Conservation (phyloP, 306 rosid species). For the Cucurbita maxima region DNA sequence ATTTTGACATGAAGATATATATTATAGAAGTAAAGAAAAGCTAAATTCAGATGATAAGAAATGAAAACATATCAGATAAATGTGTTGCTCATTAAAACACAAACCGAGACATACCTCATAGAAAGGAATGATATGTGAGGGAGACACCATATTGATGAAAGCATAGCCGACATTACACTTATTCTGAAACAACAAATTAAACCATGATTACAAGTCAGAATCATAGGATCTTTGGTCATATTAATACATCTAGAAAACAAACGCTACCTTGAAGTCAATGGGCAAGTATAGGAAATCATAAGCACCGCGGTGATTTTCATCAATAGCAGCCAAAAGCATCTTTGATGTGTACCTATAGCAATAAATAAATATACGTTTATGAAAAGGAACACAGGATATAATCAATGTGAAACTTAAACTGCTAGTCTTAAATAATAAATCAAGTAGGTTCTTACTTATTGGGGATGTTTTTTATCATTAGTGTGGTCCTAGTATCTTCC, state of each 20-base stretch:
- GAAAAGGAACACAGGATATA: background rate
- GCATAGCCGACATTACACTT: slow-evolving; percentile 98
- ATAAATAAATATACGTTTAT: background rate
- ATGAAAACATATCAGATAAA: background rate
- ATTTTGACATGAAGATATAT: background rate
- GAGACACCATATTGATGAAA: slow-evolving; percentile 93
- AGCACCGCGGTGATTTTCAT: slow-evolving; percentile 71
- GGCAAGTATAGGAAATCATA: slow-evolving; percentile 85
- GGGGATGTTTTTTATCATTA: slow-evolving; percentile 93
- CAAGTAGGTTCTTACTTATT: slow-evolving; percentile 49
- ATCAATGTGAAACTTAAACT: background rate
- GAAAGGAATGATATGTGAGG: slow-evolving; percentile 61
- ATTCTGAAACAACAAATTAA: slow-evolving; percentile 40
- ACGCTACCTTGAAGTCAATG: slow-evolving; percentile 71
- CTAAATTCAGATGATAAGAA: background rate
- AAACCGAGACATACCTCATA: slow-evolving; percentile 41
- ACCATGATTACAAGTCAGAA: slow-evolving; percentile 11
- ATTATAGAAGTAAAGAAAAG: background rate
- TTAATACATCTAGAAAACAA: slow-evolving; percentile 7
- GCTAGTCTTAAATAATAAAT: background rate
- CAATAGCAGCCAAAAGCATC: slow-evolving; percentile 85
- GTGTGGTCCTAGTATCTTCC: slow-evolving; percentile 81
- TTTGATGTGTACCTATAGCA: slow-evolving; percentile 65
- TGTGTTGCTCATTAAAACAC: background rate
- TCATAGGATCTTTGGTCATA: background rate